A percentile compares a stretch with the other conserved stretches of the same genome.
These are phyloP conservation scores for Quercus suber DNA, from an alignment of 306 rosid species.

Conservation along the genomic window DNA sequence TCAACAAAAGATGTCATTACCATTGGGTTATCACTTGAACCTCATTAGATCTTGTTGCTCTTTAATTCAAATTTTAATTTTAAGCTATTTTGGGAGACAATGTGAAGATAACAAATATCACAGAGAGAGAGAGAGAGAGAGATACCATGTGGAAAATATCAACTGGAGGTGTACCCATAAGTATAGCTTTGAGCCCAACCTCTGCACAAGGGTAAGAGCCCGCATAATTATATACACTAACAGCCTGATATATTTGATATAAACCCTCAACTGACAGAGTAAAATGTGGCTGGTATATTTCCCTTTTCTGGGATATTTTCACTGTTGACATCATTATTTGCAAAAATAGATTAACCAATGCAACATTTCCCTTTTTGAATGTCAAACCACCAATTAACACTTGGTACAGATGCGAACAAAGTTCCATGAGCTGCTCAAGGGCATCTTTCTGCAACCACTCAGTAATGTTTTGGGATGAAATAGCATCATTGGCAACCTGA, in stretches of 20 bases:
- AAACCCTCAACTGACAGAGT: slow-evolving; percentile 66
- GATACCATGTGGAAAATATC: slow-evolving; percentile 56
- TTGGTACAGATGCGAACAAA: slow-evolving; percentile 55
- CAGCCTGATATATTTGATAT: slow-evolving; percentile 50
- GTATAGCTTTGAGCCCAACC: slow-evolving; percentile 62
- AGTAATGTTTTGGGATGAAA: slow-evolving; percentile 49
- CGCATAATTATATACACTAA: slow-evolving; percentile 23
- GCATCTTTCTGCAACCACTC: slow-evolving; percentile 78
- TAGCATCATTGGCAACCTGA: slow-evolving; percentile 65
- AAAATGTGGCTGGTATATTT: slow-evolving; percentile 67
- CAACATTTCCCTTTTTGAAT: slow-evolving; percentile 34
- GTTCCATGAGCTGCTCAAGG: slow-evolving; percentile 82
- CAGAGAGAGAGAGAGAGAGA: slow-evolving; percentile 22
- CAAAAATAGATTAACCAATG: slow-evolving; percentile 48
- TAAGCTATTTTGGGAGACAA: not conserved
- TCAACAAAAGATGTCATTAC: too few species aligned
- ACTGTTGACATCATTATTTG: slow-evolving; percentile 44
- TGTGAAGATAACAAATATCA: too few species aligned
- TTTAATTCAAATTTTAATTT: not conserved
- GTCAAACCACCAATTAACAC: slow-evolving; percentile 43
- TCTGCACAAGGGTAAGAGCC: slow-evolving; percentile 31
- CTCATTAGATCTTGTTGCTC: too few species aligned
- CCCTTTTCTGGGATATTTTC: slow-evolving; percentile 70
- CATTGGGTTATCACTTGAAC: too few species aligned
- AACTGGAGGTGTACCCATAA: slow-evolving; percentile 62